phyloP scores from a whole-genome alignment of 306 rosid genomes.

The Dalbergia cochinchinensis region DNA sequence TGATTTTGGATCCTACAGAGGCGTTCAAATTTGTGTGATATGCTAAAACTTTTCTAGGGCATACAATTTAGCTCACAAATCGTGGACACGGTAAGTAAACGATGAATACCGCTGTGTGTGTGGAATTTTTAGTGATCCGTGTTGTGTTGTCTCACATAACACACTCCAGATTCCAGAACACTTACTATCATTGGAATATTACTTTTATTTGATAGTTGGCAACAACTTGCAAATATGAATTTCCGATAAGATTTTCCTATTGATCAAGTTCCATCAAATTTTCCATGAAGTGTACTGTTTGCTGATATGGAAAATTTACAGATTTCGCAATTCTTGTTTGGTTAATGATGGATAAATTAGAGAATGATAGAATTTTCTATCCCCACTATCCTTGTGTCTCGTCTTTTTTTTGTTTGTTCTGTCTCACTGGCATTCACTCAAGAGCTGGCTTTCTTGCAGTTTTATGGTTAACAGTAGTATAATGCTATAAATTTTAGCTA shows the following conservation, averaged over 20 bases:
- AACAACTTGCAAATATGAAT: constrained; percentile 6
- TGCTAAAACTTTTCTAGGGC: constrained; percentile 2
- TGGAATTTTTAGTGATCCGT: neutral
- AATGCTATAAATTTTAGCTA: neutral
- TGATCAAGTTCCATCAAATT: constrained; percentile 2
- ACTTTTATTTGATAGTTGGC: constrained; percentile 3
- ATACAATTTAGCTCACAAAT: constrained; percentile 22
- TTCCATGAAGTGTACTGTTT: neutral
- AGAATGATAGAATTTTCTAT: neutral
- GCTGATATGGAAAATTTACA: constrained; percentile 6
- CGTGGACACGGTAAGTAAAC: neutral
- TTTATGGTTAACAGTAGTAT: neutral
- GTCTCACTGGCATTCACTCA: neutral
- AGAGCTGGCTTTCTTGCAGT: constrained; percentile 3
- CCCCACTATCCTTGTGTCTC: neutral
- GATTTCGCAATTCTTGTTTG: neutral
- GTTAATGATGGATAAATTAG: constrained; percentile 18
- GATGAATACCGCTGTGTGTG: neutral
- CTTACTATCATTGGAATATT: constrained; percentile 17
- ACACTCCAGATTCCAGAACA: constrained; percentile 11
- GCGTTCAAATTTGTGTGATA: neutral
- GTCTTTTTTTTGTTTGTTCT: constrained; percentile 16
- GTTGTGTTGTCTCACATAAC: constrained; percentile 10
- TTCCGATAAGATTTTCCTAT: constrained; percentile 16
- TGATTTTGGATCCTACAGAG: neutral